A percentile compares a stretch with the other conserved stretches of the same genome.
Conservation (phyloP, 768 basidiomycete genomes). For the Rhodotorula taiwanensis region DNA sequence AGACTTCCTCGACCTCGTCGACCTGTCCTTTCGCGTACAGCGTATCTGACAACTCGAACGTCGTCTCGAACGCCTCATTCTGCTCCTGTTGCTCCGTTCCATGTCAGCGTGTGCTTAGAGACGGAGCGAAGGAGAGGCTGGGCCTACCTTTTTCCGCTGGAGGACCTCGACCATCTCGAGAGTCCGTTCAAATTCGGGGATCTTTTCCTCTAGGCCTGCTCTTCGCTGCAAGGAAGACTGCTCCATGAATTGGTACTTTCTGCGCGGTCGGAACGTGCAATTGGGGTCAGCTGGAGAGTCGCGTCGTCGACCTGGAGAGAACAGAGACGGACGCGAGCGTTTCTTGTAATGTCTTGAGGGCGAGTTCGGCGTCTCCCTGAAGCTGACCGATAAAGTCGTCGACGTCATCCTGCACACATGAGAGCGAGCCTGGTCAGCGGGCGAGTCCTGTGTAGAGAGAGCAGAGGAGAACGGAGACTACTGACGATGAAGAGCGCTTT, state of each 20-base stretch:
- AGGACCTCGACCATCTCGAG: conserved; percentile 80
- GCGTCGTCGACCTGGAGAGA: background rate
- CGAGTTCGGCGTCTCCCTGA: conserved; percentile 67
- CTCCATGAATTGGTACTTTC: conserved; percentile 99
- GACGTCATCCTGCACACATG: conserved; percentile 64
- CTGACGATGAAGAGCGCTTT: conserved; percentile 88
- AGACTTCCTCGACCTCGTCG: conserved; percentile 79
- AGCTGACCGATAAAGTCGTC: conserved; percentile 75
- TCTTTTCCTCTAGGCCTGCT: conserved; percentile 78
- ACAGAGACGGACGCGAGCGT: conserved; percentile 71
- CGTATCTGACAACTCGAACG: conserved; percentile 94
- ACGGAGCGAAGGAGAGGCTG: background rate
- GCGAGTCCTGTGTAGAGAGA: background rate
- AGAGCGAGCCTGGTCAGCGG: background rate
- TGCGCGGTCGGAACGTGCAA: conserved; percentile 44
- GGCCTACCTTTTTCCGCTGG: conserved; percentile 45
- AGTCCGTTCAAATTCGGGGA: conserved; percentile 91
- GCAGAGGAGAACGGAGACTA: conserved; percentile 31
- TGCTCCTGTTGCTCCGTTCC: conserved; percentile 42
- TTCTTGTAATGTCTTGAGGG: conserved; percentile 77
- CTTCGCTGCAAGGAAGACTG: conserved; percentile 69
- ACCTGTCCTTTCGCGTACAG: conserved; percentile 85
- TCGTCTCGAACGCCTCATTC: conserved; percentile 58
- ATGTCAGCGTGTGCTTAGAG: background rate
- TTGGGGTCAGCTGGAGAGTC: background rate